Base-by-base conservation (phyloP, 768 basidiomycete genomes). In the Pleurotus ostreatus region DNA sequence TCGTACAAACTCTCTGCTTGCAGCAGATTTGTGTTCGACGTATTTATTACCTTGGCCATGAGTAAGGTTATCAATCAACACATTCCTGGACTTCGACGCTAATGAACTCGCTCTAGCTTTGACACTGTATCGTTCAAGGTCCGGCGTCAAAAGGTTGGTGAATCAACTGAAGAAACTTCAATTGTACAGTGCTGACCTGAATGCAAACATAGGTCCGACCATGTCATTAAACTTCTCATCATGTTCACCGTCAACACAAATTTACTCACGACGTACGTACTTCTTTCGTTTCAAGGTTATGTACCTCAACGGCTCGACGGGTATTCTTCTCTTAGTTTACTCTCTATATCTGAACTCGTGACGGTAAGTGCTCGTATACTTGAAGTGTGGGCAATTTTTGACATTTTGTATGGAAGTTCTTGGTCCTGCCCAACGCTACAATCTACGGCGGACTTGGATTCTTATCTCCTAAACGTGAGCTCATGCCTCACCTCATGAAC, bases 371-470 rank as follows among this genome's bases (percentile, higher is more conserved):
- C 15, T 47, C 22, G 13, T 15, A 12, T 30, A 49, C 30, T 49
- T 15, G 8, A 15, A 25, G 7, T 7, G 22, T 6, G 26, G 40
- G 1, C 13, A 22, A 6, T 8, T 4, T 4, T 45, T n/a, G 4
- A 9, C 11, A 5, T 20, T 49, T 12, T 15, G 18, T 49, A n/a
- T n/a, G 16, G 30, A 44, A 55, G 55, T 56, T 56, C 47, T 49
- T 56, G 37, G 46, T 37, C 25, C 25, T 56, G 20, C 55, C 55
- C n/a, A 25, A 22, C 15, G 55, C 55, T 15, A 56, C 55, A 16
- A 38, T 56, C 11, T 56, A 56, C 12, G 55, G 46, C 3, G 55
- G 45, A 26, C 22, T 56, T 15, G 55, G 46, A 9, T 56, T 56
- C 38, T 40, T 56, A 13, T 26, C 34, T 1, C 30, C 46, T 37